These are phyloP conservation scores for Ustilago loliicola DNA, from an alignment of 1,284 basidiomycete genomes.

Conservation along the genomic window DNA sequence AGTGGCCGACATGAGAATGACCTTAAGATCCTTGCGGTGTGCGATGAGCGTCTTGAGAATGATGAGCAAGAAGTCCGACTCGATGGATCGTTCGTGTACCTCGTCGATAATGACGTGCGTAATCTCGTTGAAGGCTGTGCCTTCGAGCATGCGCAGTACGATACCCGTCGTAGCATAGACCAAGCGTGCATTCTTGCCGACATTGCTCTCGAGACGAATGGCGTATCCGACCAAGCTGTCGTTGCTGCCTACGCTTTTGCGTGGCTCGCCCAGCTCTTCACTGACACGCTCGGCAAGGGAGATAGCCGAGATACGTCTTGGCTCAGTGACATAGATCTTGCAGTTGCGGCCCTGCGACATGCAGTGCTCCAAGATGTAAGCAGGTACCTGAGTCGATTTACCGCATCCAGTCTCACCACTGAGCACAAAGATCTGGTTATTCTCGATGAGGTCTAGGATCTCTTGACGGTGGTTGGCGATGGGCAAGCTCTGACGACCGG, in stretches of 20 bases:
- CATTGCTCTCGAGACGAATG: constrained; percentile 89
- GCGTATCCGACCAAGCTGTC: constrained; percentile 93
- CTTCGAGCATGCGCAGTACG: constrained; percentile 95
- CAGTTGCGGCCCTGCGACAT: constrained; percentile 84
- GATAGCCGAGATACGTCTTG: constrained; percentile 94
- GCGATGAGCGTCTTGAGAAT: constrained; percentile 89
- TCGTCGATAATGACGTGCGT: constrained; percentile 93
- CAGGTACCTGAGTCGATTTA: constrained; percentile 96
- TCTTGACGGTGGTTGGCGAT: constrained; percentile 86
- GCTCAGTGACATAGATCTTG: constrained; percentile 96
- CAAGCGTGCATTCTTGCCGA: constrained; percentile 59
- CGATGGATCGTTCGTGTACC: constrained; percentile 93
- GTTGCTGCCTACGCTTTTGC: constrained; percentile 82
- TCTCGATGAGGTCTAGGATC: constrained; percentile 81
- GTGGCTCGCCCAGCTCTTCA: constrained; percentile 88
- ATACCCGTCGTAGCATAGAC: constrained; percentile 88
- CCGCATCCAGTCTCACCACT: constrained; percentile 99
- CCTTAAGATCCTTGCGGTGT: constrained; percentile 85
- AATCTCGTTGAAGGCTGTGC: constrained; percentile 89
- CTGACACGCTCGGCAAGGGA: constrained; percentile 97
- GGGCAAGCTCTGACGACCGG: constrained; percentile 82
- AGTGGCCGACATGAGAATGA: constrained; percentile 98
- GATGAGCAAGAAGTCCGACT: constrained; percentile 96
- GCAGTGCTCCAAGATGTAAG: constrained; percentile 93
- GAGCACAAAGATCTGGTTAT: constrained; percentile 89